Conservation (phyloP, 345 rosid species). For the Clarkia xantiana region DNA sequence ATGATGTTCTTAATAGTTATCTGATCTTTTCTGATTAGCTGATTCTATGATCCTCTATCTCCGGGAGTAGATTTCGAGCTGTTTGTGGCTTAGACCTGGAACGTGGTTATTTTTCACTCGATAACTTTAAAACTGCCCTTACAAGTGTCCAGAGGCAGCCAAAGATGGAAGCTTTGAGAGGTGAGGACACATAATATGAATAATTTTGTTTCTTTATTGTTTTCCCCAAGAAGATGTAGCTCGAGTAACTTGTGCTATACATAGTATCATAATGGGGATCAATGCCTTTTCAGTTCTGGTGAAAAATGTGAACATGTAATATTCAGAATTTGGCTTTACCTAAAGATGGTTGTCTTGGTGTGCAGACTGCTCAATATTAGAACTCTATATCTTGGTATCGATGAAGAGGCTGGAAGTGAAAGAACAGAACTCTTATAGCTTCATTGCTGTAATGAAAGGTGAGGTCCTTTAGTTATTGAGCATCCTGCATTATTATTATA, state of each 20-base stretch:
- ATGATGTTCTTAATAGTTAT: not conserved
- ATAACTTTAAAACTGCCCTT: slow-evolving; percentile 66
- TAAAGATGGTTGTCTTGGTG: too few species aligned
- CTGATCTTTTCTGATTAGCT: slow-evolving; percentile 4
- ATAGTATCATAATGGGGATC: not conserved
- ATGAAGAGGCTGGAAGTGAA: slow-evolving; percentile 80
- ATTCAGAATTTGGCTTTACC: too few species aligned
- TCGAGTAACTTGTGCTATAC: not conserved
- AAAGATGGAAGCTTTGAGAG: slow-evolving; percentile 67
- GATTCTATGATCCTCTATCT: slow-evolving; percentile 5
- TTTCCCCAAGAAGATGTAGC: not conserved
- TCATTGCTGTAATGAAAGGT: slow-evolving; percentile 83
- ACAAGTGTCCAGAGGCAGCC: slow-evolving; percentile 56
- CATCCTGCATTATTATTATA: not conserved
- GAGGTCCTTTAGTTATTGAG: slow-evolving; percentile 4
- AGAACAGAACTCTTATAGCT: slow-evolving; percentile 78
- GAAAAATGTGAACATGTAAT: slow-evolving; percentile 1
- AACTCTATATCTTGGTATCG: slow-evolving; percentile 74
- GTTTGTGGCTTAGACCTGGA: slow-evolving; percentile 54
- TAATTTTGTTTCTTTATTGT: not conserved
- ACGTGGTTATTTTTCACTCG: slow-evolving; percentile 52
- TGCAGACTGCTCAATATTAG: slow-evolving; percentile 83
- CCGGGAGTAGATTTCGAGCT: slow-evolving; percentile 48
- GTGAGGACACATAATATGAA: slow-evolving; percentile 12
- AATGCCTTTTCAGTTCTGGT: not conserved